phyloP scores from a whole-genome alignment of 192 early-diverging fungal genomes.

The Jimgerdemannia lactiflua region DNA sequence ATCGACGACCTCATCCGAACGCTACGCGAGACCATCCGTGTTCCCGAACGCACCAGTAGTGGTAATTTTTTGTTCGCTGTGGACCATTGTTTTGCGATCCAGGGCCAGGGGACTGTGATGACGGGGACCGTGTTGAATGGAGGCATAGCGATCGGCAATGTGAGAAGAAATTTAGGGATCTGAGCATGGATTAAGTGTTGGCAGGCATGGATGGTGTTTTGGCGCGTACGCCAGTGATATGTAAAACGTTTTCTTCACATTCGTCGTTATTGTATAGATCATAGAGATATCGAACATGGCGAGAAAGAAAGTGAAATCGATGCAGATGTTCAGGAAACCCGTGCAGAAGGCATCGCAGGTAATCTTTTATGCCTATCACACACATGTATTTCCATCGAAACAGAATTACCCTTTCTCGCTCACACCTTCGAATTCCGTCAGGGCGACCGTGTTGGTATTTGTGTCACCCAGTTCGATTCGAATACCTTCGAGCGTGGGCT shows the following conservation, averaged over 20 bases:
- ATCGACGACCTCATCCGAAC: background rate
- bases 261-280: background rate
- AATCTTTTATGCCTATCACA: background rate
- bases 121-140: conserved; percentile 1
- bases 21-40: background rate
- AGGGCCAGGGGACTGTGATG: conserved; percentile 1
- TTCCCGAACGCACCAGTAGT: background rate
- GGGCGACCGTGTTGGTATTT: conserved; percentile 3
- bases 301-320: conserved; percentile 1
- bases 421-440: background rate
- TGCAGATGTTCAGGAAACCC: conserved; percentile 2
- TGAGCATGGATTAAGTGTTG: background rate
- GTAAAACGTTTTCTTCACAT: background rate
- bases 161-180: background rate
- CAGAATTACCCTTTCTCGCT: background rate
- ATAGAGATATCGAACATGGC: background rate
- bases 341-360: background rate
- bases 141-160: background rate
- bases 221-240: too few relatives aligned
- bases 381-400: background rate
- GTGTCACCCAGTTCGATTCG: conserved; percentile 2
- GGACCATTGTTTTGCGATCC: conserved; percentile 3
- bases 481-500: background rate
- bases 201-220: too few relatives aligned
- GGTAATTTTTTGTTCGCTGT: background rate